phyloP scores from a whole-genome alignment of 2,329 filamentous ascomycete species.

The Colletotrichum endophyticum region DNA sequence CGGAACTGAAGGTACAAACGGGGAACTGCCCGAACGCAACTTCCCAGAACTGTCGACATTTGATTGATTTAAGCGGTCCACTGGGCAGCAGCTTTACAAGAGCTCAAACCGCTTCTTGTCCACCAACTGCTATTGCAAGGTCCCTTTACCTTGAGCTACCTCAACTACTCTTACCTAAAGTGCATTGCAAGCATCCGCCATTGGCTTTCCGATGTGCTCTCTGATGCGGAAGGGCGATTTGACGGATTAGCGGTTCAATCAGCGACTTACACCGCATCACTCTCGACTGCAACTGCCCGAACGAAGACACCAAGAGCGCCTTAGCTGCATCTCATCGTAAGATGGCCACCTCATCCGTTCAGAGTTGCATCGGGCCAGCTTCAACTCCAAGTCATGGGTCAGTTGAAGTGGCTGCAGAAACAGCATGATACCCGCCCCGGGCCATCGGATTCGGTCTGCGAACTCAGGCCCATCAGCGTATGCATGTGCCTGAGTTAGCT shows the following conservation, averaged over 20 bases:
- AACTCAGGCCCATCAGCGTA: constrained; percentile 7
- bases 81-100: neutral
- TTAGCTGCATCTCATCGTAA: neutral
- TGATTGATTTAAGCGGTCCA: neutral
- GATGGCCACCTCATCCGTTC: neutral
- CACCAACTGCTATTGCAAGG: neutral
- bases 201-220: neutral
- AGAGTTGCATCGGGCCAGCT: neutral
- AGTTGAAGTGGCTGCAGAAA: neutral
- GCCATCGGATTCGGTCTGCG: neutral
- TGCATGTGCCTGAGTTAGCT: constrained; percentile 20
- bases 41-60: neutral
- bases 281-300: neutral
- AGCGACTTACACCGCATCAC: neutral
- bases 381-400: neutral
- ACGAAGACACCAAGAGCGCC: neutral
- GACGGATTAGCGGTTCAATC: neutral
- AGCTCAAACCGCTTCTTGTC: neutral
- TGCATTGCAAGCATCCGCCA: neutral
- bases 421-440: neutral
- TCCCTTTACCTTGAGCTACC: neutral
- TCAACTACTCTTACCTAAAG: neutral
- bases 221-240: neutral
- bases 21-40: neutral
- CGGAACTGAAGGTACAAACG: neutral